phyloP scores from a whole-genome alignment of 192 early-diverging fungal species.

The Mortierella claussenii region DNA sequence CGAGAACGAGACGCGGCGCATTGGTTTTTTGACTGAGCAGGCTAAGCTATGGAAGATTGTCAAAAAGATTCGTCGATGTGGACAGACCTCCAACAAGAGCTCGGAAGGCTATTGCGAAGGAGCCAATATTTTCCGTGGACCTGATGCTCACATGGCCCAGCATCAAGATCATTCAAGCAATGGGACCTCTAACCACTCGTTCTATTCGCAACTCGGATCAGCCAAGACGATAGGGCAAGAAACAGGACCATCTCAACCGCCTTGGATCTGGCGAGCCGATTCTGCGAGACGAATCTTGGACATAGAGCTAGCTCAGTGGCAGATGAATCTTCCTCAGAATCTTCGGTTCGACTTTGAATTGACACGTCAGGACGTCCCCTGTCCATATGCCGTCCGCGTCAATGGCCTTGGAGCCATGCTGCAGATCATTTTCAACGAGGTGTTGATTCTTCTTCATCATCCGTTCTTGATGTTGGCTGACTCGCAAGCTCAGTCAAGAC shows the following conservation, averaged over 20 bases:
- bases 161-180: neutral
- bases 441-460: constrained; percentile 44
- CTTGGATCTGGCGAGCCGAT: constrained; percentile 47
- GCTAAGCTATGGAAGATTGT: constrained; percentile 54
- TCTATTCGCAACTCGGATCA: constrained; percentile 4
- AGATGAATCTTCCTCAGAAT: constrained; percentile 37
- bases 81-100: constrained; percentile 35
- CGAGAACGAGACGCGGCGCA: constrained; percentile 30
- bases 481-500: constrained; percentile 16
- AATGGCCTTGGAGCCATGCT: constrained; percentile 50
- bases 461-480: constrained; percentile 41
- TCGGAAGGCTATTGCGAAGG: constrained; percentile 25
- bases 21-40: constrained; percentile 50
- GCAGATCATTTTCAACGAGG: constrained; percentile 50
- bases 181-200: neutral
- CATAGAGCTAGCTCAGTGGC: constrained; percentile 45
- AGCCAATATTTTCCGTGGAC: constrained; percentile 15
- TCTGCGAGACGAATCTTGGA: constrained; percentile 43
- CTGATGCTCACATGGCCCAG: neutral
- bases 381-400: constrained; percentile 20
- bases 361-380: constrained; percentile 32
- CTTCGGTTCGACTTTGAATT: constrained; percentile 37
- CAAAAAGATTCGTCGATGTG: constrained; percentile 52
- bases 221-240: neutral
- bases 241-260: neutral